Conservation (phyloP, 2,329 filamentous ascomycete genomes). For the Cytospora mali region DNA sequence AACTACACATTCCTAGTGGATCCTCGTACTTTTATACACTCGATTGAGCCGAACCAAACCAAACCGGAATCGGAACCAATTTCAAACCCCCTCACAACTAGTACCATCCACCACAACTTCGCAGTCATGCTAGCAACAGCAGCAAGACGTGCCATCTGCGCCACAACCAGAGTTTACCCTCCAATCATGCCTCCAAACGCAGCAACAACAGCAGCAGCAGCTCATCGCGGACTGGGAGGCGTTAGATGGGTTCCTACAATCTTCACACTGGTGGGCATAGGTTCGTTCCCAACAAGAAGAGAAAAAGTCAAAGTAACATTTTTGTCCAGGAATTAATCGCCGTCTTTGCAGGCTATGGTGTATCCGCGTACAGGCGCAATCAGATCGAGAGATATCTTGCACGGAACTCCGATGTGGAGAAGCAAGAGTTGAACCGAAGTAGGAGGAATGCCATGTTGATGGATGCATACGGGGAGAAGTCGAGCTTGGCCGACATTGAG, state of each 20-base stretch:
- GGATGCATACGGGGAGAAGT: constrained; percentile 54
- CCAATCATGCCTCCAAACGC: constrained; percentile 18
- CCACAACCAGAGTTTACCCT: constrained; percentile 24
- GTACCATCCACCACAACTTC: constrained; percentile 3
- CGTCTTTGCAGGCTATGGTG: constrained; percentile 26
- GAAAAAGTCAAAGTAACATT: constrained; percentile 21
- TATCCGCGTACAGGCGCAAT: constrained; percentile 24
- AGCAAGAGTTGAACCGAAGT: constrained; percentile 26
- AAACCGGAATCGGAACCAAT: not conserved
- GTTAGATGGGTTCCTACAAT: constrained; percentile 25
- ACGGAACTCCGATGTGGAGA: constrained; percentile 12
- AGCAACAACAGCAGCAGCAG: constrained; percentile 2
- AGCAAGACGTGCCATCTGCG: constrained; percentile 22
- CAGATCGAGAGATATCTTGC: constrained; percentile 20
- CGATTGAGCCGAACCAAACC: not conserved
- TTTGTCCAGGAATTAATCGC: constrained; percentile 25
- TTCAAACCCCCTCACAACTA: not conserved
- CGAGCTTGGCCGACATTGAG: constrained; percentile 51
- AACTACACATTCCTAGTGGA: not conserved
- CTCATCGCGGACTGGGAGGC: constrained; percentile 11
- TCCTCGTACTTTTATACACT: not conserved
- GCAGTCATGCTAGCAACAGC: constrained; percentile 22
- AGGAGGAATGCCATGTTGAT: constrained; percentile 47
- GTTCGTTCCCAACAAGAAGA: constrained; percentile 15
- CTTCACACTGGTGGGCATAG: constrained; percentile 27